Conservation (phyloP, 2,329 filamentous ascomycete species). For the Cladosporium cucumerinum region DNA sequence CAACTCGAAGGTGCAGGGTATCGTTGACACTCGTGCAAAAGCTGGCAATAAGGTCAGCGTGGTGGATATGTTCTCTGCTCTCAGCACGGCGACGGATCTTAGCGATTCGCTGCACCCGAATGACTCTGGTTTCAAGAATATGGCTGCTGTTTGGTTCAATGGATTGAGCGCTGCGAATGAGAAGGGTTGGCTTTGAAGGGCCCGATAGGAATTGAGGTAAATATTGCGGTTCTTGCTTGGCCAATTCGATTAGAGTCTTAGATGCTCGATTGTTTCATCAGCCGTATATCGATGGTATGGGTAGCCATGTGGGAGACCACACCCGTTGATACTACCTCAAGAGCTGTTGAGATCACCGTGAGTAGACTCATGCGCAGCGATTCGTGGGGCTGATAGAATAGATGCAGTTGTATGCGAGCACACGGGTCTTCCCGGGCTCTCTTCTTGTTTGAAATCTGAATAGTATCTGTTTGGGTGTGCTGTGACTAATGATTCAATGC, state of each 20-base stretch:
- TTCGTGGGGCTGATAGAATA: too few relatives aligned
- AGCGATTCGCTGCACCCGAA: constrained; percentile 17
- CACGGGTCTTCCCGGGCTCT: too few relatives aligned
- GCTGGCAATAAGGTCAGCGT: constrained; percentile 10
- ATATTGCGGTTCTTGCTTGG: not conserved
- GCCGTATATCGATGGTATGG: not conserved
- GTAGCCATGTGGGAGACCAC: too few relatives aligned
- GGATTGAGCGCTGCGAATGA: constrained; percentile 10
- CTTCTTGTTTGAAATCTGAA: too few relatives aligned
- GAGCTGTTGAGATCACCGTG: too few relatives aligned
- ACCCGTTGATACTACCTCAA: too few relatives aligned
- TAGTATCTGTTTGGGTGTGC: too few relatives aligned
- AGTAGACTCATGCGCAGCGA: too few relatives aligned
- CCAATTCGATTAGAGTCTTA: too few relatives aligned
- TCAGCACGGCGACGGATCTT: not conserved
- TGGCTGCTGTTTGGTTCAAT: constrained; percentile 17
- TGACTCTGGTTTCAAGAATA: constrained; percentile 17
- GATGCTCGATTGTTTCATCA: not conserved
- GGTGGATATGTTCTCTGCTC: constrained; percentile 6
- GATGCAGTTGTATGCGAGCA: too few relatives aligned
- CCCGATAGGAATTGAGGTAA: not conserved
- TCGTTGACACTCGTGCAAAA: constrained; percentile 13
- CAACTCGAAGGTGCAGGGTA: constrained; percentile 12
- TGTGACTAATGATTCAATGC: not conserved
- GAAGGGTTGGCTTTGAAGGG: constrained; percentile 7